Evolutionary conservation across 2,329 filamentous ascomycete species (phyloP).

Genomic region (Mycocentrospora acerina): DNA sequence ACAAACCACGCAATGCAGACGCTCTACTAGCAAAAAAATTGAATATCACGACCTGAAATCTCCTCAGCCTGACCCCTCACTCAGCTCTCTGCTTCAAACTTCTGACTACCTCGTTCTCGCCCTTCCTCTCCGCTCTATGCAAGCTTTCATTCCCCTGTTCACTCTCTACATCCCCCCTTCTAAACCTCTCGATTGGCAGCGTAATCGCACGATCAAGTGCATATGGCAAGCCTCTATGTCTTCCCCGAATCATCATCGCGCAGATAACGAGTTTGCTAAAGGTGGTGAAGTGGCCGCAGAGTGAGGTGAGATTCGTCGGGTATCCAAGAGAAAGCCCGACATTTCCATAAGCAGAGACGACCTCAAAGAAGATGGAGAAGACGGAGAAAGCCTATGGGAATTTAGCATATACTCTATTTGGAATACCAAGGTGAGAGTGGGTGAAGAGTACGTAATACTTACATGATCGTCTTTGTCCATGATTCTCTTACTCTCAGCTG

Average conservation of each 20-base stretch:
- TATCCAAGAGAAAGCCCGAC: conserved; percentile 51
- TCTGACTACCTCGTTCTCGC: too few relatives aligned
- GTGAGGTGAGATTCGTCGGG: conserved; percentile 45
- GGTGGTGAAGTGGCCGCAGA: conserved; percentile 50
- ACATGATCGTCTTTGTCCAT: conserved; percentile 39
- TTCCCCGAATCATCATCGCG: conserved; percentile 57
- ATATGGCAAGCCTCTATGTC: conserved; percentile 57
- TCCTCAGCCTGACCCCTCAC: too few relatives aligned
- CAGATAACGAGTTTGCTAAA: conserved; percentile 57
- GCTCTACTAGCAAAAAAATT: too few relatives aligned
- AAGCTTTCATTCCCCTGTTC: too few relatives aligned
- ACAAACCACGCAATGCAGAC: too few relatives aligned
- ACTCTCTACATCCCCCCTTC: too few relatives aligned
- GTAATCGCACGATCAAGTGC: conserved; percentile 51
- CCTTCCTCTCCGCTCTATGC: too few relatives aligned
- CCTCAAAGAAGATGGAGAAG: conserved; percentile 48
- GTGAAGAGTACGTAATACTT: background rate
- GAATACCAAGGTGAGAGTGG: conserved; percentile 18
- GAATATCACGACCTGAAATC: too few relatives aligned
- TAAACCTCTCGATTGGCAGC: conserved; percentile 31
- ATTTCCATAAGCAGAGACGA: conserved; percentile 37
- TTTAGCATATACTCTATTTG: too few relatives aligned
- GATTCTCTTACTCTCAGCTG: conserved; percentile 30
- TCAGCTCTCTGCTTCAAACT: too few relatives aligned
- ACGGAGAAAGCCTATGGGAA: conserved; percentile 31